Evolutionary conservation across 1,139 yeast species (phyloP).

Genomic region (Magnusiomyces ingens): DNA sequence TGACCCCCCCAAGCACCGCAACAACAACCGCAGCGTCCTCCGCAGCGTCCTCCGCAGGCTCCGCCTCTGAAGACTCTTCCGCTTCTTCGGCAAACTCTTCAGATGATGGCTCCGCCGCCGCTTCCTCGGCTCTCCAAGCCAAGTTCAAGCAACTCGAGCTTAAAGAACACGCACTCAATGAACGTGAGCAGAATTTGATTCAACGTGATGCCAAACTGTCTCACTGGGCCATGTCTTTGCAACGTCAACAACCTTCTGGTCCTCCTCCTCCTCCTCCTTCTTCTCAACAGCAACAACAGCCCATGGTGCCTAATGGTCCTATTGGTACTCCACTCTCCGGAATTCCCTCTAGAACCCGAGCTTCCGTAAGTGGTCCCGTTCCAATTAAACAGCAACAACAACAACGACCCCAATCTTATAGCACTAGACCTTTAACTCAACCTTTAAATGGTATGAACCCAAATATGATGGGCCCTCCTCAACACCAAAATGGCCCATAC

Average conservation of each 20-base stretch:
- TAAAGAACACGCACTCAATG: slow-evolving; percentile 10
- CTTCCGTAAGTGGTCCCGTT: slow-evolving; percentile 4
- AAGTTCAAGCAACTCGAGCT: slow-evolving; percentile 6
- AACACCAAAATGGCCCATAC: slow-evolving; percentile 3
- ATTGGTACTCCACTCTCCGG: not conserved
- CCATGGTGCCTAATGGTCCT: not conserved
- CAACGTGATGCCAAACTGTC: slow-evolving; percentile 10
- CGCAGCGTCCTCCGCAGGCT: not conserved
- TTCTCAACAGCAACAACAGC: not conserved
- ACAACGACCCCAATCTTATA: not conserved
- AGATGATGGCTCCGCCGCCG: slow-evolving; percentile 1
- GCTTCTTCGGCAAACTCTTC: slow-evolving; percentile 1
- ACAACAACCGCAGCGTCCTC: not conserved
- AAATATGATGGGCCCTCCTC: not conserved
- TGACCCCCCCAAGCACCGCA: not conserved
- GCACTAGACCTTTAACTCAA: too few relatives aligned
- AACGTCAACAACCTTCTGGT: slow-evolving; percentile 2
- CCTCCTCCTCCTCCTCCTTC: not conserved
- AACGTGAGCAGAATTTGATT: slow-evolving; percentile 7
- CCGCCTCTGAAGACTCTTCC: not conserved
- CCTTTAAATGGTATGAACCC: too few relatives aligned
- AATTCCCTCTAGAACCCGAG: not conserved
- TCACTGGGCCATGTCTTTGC: slow-evolving; percentile 7
- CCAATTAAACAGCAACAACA: slow-evolving; percentile 4
- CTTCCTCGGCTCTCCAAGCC: not conserved